phyloP scores from a whole-genome alignment of 805 yeast species.

The Pachysolen tannophilus region DNA sequence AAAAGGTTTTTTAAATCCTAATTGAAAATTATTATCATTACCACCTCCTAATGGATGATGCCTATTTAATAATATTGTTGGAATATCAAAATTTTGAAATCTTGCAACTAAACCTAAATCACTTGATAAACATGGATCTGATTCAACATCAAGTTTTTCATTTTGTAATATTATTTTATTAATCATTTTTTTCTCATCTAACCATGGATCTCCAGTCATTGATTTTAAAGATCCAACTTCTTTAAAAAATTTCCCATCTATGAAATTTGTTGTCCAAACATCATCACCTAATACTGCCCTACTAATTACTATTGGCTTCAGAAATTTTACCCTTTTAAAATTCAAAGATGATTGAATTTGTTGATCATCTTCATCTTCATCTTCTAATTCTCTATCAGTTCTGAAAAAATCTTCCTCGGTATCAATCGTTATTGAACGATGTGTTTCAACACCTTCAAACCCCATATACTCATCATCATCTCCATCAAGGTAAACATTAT shows the following conservation, averaged over 20 bases:
- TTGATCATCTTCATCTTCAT: slow-evolving; percentile 8
- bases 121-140: slow-evolving; percentile 32
- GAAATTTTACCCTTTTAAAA: slow-evolving; percentile 15
- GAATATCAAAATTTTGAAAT: slow-evolving; percentile 20
- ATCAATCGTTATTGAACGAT: slow-evolving; percentile 3
- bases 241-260: slow-evolving; percentile 33
- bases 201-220: slow-evolving; percentile 36
- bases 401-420: slow-evolving; percentile 10
- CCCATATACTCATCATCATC: too few species aligned
- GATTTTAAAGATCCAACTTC: slow-evolving; percentile 40
- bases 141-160: slow-evolving; percentile 26
- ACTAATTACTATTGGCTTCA: slow-evolving; percentile 20
- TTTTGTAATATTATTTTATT: slow-evolving; percentile 32
- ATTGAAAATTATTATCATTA: neutral
- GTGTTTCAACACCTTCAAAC: too few species aligned
- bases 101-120: slow-evolving; percentile 30
- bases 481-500: too few species aligned
- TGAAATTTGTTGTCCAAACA: slow-evolving; percentile 45
- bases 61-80: slow-evolving; percentile 14
- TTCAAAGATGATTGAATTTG: neutral
- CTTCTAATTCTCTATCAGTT: slow-evolving; percentile 9
- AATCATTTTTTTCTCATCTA: slow-evolving; percentile 23
- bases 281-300: slow-evolving; percentile 34
- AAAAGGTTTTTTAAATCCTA: slow-evolving; percentile 5
- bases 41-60: neutral